Base-by-base conservation (phyloP, 208 protist species). In the Naegleria fowleri region DNA sequence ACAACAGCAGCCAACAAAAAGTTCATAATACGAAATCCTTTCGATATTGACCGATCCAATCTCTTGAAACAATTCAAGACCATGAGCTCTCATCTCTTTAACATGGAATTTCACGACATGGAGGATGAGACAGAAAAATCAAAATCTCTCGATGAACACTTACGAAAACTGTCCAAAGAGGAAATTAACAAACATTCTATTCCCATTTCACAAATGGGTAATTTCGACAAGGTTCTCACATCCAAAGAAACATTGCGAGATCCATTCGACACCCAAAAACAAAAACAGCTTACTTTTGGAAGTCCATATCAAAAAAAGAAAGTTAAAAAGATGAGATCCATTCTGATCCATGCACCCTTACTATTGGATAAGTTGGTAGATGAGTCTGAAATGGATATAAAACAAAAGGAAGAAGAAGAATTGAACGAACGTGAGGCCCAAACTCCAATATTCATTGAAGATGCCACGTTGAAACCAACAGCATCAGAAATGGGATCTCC, bases 141-240 rank as follows among this genome's bases (percentile, higher is more conserved):
- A 36, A 40, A n/a, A 13, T 43, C 79, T 36, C 41, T 85, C 5
- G 79, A 85, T 85, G 36, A 40, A 86, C 58, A 90, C 41, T 29
- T 48, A 39, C 19, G 33, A n/a, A 0, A 83, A 38, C 48, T 51
- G 38, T 90, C 55, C 4, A 48, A 79, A 51, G 16, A 79, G 51
- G 55, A 90, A 51, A 79, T 79, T 89, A 29, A 19, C 3, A 90
- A 90, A 83, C 55, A 79, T 13, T 51, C 33, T 5, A 51, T 83
- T 51, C 87, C 87, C 5, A 83, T 90, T 36, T 79, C 48, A 36
- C 55, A 83, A 41, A 90, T 90, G 87, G 87, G 87, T 36, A 90
- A 90, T 36, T 90, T 79, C 43, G 36, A 90, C 33, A n/a, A 90
- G 15, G 48, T 79, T 13, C 16, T 75, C 3, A 22, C n/a, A 0